Percentiles rank a stretch among this genome's conserved stretches.
Conservation (phyloP, 352 stramenopile species). For the Globisporangium nodosum region DNA sequence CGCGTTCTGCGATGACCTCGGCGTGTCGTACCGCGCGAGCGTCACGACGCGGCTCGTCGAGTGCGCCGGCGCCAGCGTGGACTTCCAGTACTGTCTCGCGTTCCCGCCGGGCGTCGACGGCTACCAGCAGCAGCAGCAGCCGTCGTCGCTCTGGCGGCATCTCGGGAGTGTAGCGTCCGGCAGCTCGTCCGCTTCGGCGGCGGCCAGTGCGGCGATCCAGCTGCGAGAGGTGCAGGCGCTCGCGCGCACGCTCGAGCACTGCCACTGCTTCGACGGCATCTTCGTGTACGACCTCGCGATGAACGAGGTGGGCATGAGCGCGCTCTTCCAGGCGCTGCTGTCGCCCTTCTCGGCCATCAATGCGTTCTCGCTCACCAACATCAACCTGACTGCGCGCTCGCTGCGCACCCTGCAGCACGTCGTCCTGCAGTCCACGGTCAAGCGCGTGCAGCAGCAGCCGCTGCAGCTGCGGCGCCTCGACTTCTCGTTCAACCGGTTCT, state of each 20-base stretch:
- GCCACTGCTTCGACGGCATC: conserved; percentile 37
- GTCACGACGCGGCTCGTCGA: conserved; percentile 42
- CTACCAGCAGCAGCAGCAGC: conserved; percentile 17
- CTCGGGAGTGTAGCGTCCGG: background rate
- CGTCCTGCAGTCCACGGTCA: conserved; percentile 50
- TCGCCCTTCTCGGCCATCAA: conserved; percentile 28
- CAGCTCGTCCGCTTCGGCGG: background rate
- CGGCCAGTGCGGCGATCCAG: conserved; percentile 13
- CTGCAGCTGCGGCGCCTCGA: conserved; percentile 41
- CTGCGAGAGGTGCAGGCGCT: conserved; percentile 45
- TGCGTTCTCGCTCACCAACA: conserved; percentile 43
- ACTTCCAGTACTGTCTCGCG: conserved; percentile 62
- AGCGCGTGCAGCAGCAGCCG: conserved; percentile 12
- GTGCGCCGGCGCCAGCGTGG: conserved; percentile 40
- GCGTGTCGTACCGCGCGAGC: conserved; percentile 37
- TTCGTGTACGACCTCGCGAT: conserved; percentile 44
- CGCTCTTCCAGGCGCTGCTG: conserved; percentile 48
- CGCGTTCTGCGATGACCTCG: conserved; percentile 58
- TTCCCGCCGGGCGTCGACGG: conserved; percentile 24
- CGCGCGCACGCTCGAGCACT: conserved; percentile 31
- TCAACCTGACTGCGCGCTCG: conserved; percentile 28
- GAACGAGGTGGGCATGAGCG: conserved; percentile 28
- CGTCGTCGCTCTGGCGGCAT: conserved; percentile 2
- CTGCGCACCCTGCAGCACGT: conserved; percentile 48
- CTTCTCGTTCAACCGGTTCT: conserved; percentile 67